Evolutionary conservation across 208 protist species (phyloP).

Genomic region (Acanthamoeba lenticulata): DNA sequence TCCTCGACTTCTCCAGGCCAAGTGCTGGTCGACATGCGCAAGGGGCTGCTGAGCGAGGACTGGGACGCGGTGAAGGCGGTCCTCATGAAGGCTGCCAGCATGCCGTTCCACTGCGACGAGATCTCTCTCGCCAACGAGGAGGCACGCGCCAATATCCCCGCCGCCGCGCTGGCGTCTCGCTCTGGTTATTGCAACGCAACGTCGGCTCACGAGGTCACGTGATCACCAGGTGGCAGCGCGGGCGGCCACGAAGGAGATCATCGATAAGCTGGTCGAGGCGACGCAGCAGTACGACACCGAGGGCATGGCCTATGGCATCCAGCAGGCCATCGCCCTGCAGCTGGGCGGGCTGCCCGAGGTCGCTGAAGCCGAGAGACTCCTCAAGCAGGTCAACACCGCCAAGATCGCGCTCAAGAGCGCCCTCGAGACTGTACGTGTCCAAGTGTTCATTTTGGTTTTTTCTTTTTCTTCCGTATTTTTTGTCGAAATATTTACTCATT

Average conservation of each 20-base stretch:
- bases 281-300: background rate
- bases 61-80: background rate
- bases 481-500: no score
- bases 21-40: constrained; percentile 16
- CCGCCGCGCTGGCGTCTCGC: no score
- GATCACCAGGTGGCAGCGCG: background rate
- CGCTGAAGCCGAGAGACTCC: background rate
- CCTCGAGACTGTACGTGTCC: background rate
- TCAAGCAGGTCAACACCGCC: background rate
- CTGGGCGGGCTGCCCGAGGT: background rate
- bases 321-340: background rate
- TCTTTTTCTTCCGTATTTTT: no score
- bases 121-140: background rate
- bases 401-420: background rate
- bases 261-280: background rate
- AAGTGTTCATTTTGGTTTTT: background rate
- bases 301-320: background rate
- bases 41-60: background rate
- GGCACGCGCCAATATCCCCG: no score
- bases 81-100: background rate
- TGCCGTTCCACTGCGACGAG: background rate
- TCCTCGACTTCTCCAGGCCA: background rate
- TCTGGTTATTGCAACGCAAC: no score
- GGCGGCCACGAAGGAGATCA: background rate
- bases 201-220: no score